These are phyloP conservation scores for Russula earlei DNA, from an alignment of 768 basidiomycete genomes.

Conservation along the genomic window DNA sequence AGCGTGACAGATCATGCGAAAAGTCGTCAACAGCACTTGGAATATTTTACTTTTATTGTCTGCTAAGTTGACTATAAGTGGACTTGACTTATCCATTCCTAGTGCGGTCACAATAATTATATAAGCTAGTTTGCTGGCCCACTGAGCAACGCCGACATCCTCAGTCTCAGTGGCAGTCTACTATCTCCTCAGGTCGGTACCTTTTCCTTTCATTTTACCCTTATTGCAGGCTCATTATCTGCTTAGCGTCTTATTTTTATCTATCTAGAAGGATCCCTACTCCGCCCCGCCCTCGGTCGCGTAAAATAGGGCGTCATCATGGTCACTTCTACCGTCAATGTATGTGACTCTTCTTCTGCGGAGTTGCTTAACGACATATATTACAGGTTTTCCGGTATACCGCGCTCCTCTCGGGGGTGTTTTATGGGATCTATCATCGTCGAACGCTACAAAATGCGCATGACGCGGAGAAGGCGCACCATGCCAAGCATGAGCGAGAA, in stretches of 20 bases:
- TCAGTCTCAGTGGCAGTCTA: constrained; percentile 3
- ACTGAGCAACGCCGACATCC: constrained; percentile 8
- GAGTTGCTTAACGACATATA: background rate
- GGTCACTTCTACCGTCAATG: constrained; percentile 19
- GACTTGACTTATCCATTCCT: too few relatives aligned
- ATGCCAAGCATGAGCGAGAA: constrained; percentile 64
- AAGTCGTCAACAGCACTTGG: too few relatives aligned
- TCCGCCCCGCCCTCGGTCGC: constrained; percentile 11
- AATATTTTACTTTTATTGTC: too few relatives aligned
- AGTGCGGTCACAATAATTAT: constrained; percentile 5
- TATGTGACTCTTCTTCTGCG: background rate
- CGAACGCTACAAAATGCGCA: constrained; percentile 78
- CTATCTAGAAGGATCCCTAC: constrained; percentile 1
- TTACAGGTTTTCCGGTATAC: constrained; percentile 82
- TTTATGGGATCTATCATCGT: constrained; percentile 90
- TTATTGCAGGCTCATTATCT: background rate
- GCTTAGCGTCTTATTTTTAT: background rate
- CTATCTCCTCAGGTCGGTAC: constrained; percentile 3
- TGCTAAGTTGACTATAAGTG: too few relatives aligned
- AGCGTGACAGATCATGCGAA: too few relatives aligned
- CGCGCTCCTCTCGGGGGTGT: constrained; percentile 75
- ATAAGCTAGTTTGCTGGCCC: constrained; percentile 17
- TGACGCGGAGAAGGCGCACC: constrained; percentile 65
- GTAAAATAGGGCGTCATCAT: constrained; percentile 14
- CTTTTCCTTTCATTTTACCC: background rate